These are phyloP conservation scores for Ambrosia artemisiifolia DNA, from an alignment of 129 eudicot species.

Conservation along the genomic window DNA sequence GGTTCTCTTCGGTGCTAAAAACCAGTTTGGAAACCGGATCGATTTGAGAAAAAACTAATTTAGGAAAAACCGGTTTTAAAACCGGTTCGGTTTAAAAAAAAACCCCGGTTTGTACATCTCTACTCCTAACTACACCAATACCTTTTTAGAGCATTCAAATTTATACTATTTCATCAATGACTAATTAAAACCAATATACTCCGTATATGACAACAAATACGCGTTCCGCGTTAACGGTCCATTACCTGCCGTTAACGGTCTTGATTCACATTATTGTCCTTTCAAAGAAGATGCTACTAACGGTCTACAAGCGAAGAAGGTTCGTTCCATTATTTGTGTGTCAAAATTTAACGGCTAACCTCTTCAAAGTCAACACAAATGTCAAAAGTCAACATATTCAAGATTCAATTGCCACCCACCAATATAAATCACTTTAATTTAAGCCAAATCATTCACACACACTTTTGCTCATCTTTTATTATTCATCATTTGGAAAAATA, in stretches of 20 bases:
- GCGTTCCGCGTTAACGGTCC: background rate
- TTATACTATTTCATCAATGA: too few relatives aligned
- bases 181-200: too few relatives aligned
- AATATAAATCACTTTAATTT: background rate
- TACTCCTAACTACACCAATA: too few relatives aligned
- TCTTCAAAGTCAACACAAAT: slow-evolving; percentile 20
- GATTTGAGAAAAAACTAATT: too few relatives aligned
- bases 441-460: slow-evolving; percentile 13
- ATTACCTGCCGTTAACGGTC: slow-evolving; percentile 6
- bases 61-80: too few relatives aligned
- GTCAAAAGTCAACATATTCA: slow-evolving; percentile 3
- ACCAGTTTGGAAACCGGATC: too few relatives aligned
- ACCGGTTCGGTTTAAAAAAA: too few relatives aligned
- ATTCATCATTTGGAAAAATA: background rate
- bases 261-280: slow-evolving; percentile 10
- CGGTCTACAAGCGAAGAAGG: too few relatives aligned
- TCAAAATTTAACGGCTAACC: slow-evolving; percentile 24
- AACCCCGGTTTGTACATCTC: too few relatives aligned
- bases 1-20: too few relatives aligned
- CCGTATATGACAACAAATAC: background rate
- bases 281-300: background rate
- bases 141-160: too few relatives aligned
- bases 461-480: background rate
- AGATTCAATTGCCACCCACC: slow-evolving; percentile 2
- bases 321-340: background rate